Base-by-base conservation (phyloP, 2,329 filamentous ascomycete species). In the Colletotrichum salicis region DNA sequence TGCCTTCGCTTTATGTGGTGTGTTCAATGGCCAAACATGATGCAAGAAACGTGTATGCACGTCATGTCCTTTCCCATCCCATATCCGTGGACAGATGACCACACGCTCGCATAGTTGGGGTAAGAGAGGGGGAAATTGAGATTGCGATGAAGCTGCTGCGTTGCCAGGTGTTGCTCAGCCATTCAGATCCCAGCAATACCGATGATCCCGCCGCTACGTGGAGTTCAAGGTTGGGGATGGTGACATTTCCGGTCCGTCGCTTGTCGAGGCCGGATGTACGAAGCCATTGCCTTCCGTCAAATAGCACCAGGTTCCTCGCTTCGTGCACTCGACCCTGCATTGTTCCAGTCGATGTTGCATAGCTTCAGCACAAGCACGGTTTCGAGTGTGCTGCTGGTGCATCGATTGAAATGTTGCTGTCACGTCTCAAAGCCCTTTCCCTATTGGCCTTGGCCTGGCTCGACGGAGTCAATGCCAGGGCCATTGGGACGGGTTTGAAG, bases 171-270 rank as follows among this genome's bases (percentile, higher is more conserved):
- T 31, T 62, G 35, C n/a, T 59, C 58, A 57, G 12, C 72, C 72
- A 74, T 58, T 74, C 58, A 66, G 24, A 55, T 41, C 8, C 35
- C 62, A 37, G 15, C 70, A 74, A 73, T 70, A 45, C 72, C 70
- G 70, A 68, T 66, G 62, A 63, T 67, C 37, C 60, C 65, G 60
- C 55, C 48, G 54, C 48, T 48, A 54, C 51, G 11, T 29, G 29
- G 48, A 37, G 41, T 33, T n/a, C 57, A 13, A 37, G 41, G 41
- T 24, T 59, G 52, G 41, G 19, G 31, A 59, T 63, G 65, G 65
- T 48, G 27, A 24, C 54, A 70, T 70, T 22, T 63, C n/a, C 41
- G 24, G 33, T 59, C 48, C 24, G 51, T 52, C 65, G 58, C 33
- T 33, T 54, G 54, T 31, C 31, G 15, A 33, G 19, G 22, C 29